Base-by-base conservation (phyloP, 2,329 filamentous ascomycete species). In the Colletotrichum siamense region DNA sequence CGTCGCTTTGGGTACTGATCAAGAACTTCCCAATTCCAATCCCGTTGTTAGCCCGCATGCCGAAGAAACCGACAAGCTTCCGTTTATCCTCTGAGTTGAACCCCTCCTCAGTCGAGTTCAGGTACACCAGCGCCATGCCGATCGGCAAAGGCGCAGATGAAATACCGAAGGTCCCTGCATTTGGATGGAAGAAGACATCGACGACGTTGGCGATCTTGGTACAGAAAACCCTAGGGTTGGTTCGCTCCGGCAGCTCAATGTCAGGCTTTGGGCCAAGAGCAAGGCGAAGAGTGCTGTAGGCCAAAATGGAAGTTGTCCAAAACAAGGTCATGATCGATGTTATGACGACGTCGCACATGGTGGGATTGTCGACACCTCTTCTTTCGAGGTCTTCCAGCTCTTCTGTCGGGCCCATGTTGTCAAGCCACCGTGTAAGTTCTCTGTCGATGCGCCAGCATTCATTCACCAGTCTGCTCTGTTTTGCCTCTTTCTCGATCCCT, bases 401-500 rank as follows among this genome's bases (percentile, higher is more conserved):
- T 5, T 59, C 10, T 6, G 32, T 32, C 1, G 77, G 77, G 6
- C 73, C 65, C 16, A 77, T 12, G 15, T 52, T 36, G 7, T 76
- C 67, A 10, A 71, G 59, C 77, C 77, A 79, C 44, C 63, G 70
- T 5, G 24, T 59, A 8, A 79, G 61, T 18, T 76, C 69, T 16
- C 6, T 28, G 26, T 79, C 76, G 1, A 75, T 61, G 18, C 76
- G 77, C 76, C 77, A 75, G 44, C 77, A 78, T 8, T 78, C 77
- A 12, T 32, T 26, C 32, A 78, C 12, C 4, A 79, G 71, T 3
- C 13, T 30, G 3, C 26, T 22, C 13, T 52, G 68, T 26, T 55
- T 34, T 2, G 10, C 13, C 13, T 76, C 59, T 18, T 69, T 71
- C 44, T 65, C 65, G 4, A n/a, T 8, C 5, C 28, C 34, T 18